These are phyloP conservation scores for Nasturtium officinale DNA, from an alignment of 345 rosid genomes.

Conservation along the genomic window DNA sequence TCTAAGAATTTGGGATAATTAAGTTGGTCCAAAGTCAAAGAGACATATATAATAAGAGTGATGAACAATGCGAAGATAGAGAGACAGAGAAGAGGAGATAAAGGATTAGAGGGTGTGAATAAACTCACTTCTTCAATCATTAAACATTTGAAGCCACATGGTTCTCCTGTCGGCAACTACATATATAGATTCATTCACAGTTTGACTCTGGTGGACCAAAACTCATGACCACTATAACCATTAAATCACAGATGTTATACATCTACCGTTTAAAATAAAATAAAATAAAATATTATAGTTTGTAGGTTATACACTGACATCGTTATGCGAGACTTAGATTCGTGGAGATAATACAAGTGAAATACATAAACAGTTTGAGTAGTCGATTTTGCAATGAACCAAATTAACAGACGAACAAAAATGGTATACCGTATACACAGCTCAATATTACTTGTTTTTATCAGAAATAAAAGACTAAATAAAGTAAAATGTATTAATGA, in stretches of 20 bases:
- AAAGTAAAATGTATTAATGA: neutral
- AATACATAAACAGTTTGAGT: neutral
- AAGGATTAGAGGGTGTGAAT: neutral
- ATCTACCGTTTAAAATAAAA: neutral
- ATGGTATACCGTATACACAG: too few species aligned
- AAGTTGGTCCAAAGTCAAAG: conserved; percentile 11
- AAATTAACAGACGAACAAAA: neutral
- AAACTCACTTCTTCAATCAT: conserved; percentile 13
- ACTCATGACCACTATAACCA: neutral
- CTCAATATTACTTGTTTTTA: too few species aligned
- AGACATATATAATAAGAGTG: neutral
- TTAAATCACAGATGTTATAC: neutral
- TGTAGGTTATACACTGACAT: too few species aligned
- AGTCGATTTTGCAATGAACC: neutral
- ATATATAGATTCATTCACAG: neutral
- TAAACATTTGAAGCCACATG: neutral
- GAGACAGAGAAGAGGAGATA: too few species aligned
- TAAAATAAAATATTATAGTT: neutral
- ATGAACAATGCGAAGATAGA: neutral
- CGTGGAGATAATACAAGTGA: too few species aligned
- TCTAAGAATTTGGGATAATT: conserved; percentile 11
- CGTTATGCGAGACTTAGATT: too few species aligned
- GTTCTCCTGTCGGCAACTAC: neutral
- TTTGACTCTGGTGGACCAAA: neutral
- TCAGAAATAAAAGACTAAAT: too few species aligned